Evolutionary conservation across 164 flowering plant genomes (phyloP), one percentile per base, ranked within the genome.

Genomic region (Dillenia turbinata): DNA sequence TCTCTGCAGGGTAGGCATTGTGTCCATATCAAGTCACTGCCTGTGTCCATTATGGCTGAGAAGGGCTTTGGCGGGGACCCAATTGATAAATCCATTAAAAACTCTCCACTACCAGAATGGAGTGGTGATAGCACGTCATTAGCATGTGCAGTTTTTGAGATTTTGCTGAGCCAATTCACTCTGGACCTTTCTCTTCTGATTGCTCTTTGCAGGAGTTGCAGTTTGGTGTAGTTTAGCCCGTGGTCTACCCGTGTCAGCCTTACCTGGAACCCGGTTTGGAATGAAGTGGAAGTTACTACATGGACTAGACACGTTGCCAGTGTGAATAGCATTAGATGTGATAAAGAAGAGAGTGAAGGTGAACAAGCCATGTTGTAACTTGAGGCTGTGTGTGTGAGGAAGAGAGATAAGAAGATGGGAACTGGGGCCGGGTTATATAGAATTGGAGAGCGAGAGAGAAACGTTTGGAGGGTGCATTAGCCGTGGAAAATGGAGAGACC

Each of bases 11-110:
- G 96, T 74, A 79, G 69, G 77, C 96, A 93, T 33, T 93, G 94
- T 0, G 97, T 89, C 98, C 97, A 93, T 9, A 89, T 79, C 50
- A 93, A 63, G 62, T 93, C 98, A 59, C 98, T 93, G 0, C 98
- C 98, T 0, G 96, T 88, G 70, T 93, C 98, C 70, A 93, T 45
- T 12, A 90, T 83, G 0, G 94, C 94, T 0, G 73, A 57, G 68
- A 66, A 86, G 7, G 74, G 52, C 44, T 51, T 62, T 1, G 92
- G 74, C 4, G 98, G 98, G 0, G 88, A 82, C 5, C 98, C 98
- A 9, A 90, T 87, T 0, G 85, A 58, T 8, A 93, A 46, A 15
- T 76, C 60, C 86, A 90, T 79, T 12, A 88, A 71, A 44, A 73
- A 90, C 72, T 90, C 98, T 0, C 96, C 97, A 22, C 64, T 73